Conservation (phyloP, 306 rosid genomes). For the Purshia tridentata region DNA sequence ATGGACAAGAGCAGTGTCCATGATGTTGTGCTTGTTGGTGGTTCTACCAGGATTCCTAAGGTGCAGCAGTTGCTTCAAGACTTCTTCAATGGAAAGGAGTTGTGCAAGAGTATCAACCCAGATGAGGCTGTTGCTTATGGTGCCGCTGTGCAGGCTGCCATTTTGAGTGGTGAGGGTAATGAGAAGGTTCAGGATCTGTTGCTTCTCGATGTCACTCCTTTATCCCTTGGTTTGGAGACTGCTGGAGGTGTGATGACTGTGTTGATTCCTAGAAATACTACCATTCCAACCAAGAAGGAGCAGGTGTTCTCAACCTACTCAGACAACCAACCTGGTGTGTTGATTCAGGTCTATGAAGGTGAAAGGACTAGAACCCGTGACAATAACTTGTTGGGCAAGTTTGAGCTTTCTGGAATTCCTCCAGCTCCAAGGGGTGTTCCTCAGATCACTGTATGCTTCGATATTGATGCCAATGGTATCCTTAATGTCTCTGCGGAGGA, state of each 20-base stretch:
- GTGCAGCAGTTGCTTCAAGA: slow-evolving; percentile 76
- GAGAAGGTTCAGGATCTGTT: slow-evolving; percentile 74
- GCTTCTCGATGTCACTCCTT: slow-evolving; percentile 69
- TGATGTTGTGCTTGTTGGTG: slow-evolving; percentile 80
- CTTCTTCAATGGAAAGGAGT: slow-evolving; percentile 75
- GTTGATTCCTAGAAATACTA: slow-evolving; percentile 65
- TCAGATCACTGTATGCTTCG: slow-evolving; percentile 70
- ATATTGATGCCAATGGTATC: slow-evolving; percentile 70
- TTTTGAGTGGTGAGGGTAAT: slow-evolving; percentile 71
- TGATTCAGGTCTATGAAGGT: slow-evolving; percentile 77
- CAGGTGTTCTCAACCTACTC: slow-evolving; percentile 68
- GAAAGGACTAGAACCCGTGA: slow-evolving; percentile 66
- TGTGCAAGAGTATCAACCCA: slow-evolving; percentile 72
- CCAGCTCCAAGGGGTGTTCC: slow-evolving; percentile 82
- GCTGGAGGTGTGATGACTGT: slow-evolving; percentile 83
- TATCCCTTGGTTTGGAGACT: slow-evolving; percentile 66
- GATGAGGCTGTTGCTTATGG: slow-evolving; percentile 82
- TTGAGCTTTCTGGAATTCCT: slow-evolving; percentile 75
- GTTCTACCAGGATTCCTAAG: slow-evolving; percentile 77
- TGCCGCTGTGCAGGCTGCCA: slow-evolving; percentile 77
- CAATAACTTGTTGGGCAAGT: slow-evolving; percentile 72
- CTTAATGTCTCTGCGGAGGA: slow-evolving; percentile 72
- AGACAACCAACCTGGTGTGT: slow-evolving; percentile 72
- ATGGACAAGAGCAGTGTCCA: slow-evolving; percentile 76
- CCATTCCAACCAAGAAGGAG: slow-evolving; percentile 78